phyloP scores from a whole-genome alignment of 352 stramenopile genomes.

The Phytophthora sansomeana region DNA sequence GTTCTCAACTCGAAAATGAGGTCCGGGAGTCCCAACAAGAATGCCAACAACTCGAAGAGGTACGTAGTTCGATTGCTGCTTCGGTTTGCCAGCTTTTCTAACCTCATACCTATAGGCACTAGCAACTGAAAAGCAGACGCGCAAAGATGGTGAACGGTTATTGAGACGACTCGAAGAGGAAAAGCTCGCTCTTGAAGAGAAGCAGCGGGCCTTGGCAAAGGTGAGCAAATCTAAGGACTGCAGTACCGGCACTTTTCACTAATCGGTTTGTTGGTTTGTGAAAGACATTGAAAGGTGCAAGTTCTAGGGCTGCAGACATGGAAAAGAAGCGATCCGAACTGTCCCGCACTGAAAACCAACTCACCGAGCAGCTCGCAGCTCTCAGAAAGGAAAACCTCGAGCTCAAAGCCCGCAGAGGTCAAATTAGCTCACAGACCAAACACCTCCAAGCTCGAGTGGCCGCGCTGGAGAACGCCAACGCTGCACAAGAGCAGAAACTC shows the following conservation, averaged over 20 bases:
- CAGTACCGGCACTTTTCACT: not conserved
- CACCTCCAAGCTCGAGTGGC: slow-evolving; percentile 51
- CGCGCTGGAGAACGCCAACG: slow-evolving; percentile 46
- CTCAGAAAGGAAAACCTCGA: slow-evolving; percentile 68
- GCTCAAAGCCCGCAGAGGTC: slow-evolving; percentile 47
- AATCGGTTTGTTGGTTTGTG: not conserved
- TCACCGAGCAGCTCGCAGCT: slow-evolving; percentile 50
- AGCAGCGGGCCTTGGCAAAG: slow-evolving; percentile 42
- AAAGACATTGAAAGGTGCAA: slow-evolving; percentile 54
- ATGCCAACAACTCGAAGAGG: slow-evolving; percentile 32
- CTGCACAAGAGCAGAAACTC: slow-evolving; percentile 42
- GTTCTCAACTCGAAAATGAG: slow-evolving; percentile 23
- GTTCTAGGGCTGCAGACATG: slow-evolving; percentile 40
- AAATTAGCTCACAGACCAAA: slow-evolving; percentile 59
- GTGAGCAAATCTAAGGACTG: slow-evolving; percentile 18
- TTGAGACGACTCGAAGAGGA: slow-evolving; percentile 37
- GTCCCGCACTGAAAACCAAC: slow-evolving; percentile 42
- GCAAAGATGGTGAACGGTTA: slow-evolving; percentile 24
- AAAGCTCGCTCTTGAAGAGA: slow-evolving; percentile 59
- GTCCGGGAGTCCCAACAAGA: slow-evolving; percentile 17
- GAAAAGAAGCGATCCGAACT: slow-evolving; percentile 52
- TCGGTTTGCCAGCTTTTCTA: not conserved
- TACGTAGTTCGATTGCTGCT: slow-evolving; percentile 2
- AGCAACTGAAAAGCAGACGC: slow-evolving; percentile 19
- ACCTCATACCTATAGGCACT: slow-evolving; percentile 13